Base-by-base conservation (phyloP, 352 stramenopile species). In the Phytophthora parvispora region DNA sequence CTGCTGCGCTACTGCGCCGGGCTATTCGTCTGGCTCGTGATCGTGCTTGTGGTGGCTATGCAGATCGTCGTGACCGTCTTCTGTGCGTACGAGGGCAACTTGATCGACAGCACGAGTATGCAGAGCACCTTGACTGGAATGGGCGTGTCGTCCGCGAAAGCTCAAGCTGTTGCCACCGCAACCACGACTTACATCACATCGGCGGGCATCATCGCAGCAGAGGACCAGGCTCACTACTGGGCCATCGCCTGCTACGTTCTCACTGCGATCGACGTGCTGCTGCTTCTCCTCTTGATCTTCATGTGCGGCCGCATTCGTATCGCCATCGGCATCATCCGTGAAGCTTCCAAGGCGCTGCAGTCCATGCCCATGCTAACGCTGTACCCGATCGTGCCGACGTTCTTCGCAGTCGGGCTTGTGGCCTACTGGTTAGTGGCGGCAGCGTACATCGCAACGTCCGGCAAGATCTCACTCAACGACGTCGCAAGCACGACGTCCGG, bases 311-410 rank as follows among this genome's bases (percentile, higher is more conserved):
- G 90, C 29, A 97, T 98, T 56, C 75, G 78, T 51, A 90, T 97
- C 36, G 90, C 92, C 13, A 94, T 98, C 54, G 87, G 84, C 13
- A 92, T 97, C 71, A 94, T 98, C 56, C 81, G 85, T 10, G 89
- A 97, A 68, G 85, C 92, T 34, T 93, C 85, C 27, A 93, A 91
- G 64, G 89, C 87, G 20, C 68, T 98, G 16, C 77, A 89, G 51
- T 55, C 73, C 34, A 96, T 97, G 81, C 87, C 91, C 16, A 84
- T 89, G 53, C 70, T 98, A 22, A 82, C 87, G 38, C 68, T 97
- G 15, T 90, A 91, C 55, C 92, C 90, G 2, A 68, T 97, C 13
- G 20, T 97, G 16, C 90, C 85, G 2, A 88, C 87, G 0, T 52
- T 88, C 22, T 91, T 95, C 45, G 76, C 83, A 8, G 80, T 93